A percentile compares a stretch with the other conserved stretches of the same genome.
Conservation (phyloP, 345 rosid species). For the Ceriops zippeliana region DNA sequence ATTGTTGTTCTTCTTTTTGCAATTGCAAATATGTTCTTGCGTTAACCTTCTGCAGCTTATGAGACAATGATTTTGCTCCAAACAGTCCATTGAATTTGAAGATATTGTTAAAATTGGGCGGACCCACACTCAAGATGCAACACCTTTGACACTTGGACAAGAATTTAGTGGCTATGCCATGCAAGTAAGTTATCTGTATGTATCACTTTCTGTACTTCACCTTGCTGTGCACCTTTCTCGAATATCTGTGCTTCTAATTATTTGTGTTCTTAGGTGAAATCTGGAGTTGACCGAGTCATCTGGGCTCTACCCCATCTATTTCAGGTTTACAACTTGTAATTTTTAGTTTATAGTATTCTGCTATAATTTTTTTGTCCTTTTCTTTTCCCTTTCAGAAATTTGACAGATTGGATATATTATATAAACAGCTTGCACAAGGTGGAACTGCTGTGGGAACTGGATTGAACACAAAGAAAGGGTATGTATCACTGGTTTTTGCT, state of each 20-base stretch:
- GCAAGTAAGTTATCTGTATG: constrained; percentile 47
- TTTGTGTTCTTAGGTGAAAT: constrained; percentile 54
- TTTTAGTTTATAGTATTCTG: constrained; percentile 14
- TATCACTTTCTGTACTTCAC: neutral
- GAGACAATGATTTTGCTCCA: constrained; percentile 3
- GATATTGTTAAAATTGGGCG: constrained; percentile 95
- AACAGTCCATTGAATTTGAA: constrained; percentile 72
- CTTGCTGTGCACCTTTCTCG: neutral
- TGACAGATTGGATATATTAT: constrained; percentile 34
- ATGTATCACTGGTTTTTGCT: constrained; percentile 22
- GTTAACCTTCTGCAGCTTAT: neutral
- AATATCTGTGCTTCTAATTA: neutral
- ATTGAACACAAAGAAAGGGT: constrained; percentile 96
- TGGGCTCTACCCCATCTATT: constrained; percentile 79
- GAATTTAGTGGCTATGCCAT: constrained; percentile 97
- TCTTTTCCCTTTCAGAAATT: constrained; percentile 13
- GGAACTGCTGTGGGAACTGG: constrained; percentile 99
- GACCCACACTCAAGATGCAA: constrained; percentile 98
- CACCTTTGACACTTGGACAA: constrained; percentile 97
- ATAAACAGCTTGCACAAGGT: constrained; percentile 94
- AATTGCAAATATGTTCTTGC: neutral
- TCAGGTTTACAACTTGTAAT: constrained; percentile 51
- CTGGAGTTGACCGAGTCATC: constrained; percentile 71
- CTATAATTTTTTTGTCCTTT: neutral
- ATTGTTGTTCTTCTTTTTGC: neutral